These are phyloP conservation scores for Diddensiella caesifluorescens DNA, from an alignment of 805 yeast genomes.

Conservation along the genomic window DNA sequence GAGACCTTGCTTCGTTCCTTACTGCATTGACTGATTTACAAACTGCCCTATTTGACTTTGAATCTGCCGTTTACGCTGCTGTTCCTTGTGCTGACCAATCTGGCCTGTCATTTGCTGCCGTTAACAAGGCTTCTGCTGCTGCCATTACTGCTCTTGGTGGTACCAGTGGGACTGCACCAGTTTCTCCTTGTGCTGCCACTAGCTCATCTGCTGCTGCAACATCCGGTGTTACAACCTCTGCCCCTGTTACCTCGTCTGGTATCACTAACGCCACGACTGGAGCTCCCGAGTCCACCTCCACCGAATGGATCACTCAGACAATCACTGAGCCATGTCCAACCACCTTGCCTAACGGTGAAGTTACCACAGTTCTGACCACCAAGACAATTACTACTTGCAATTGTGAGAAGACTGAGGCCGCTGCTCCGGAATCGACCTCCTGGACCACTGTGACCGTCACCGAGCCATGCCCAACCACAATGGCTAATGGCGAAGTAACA, in stretches of 20 bases:
- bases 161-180: background rate
- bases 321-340: constrained; percentile 2
- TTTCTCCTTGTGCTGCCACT: constrained; percentile 2
- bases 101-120: background rate
- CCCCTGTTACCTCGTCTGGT: background rate
- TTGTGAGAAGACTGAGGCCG: background rate
- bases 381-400: constrained; percentile 1
- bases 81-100: background rate
- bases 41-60: background rate
- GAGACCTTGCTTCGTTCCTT: background rate
- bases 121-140: background rate
- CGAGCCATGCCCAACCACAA: constrained; percentile 6
- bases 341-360: constrained; percentile 2
- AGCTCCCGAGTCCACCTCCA: background rate
- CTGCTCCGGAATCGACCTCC: background rate
- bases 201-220: background rate
- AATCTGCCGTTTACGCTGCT: background rate
- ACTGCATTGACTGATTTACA: background rate
- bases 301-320: background rate
- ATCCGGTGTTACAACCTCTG: background rate
- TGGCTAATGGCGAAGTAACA: background rate
- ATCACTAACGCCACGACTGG: background rate
- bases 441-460: background rate
- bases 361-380: background rate
- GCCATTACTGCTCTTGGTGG: background rate